Evolutionary conservation across 495 filamentous ascomycete genomes (phyloP), one percentile per base, ranked within the genome.

Genomic region (Annulohypoxylon maeteangense): DNA sequence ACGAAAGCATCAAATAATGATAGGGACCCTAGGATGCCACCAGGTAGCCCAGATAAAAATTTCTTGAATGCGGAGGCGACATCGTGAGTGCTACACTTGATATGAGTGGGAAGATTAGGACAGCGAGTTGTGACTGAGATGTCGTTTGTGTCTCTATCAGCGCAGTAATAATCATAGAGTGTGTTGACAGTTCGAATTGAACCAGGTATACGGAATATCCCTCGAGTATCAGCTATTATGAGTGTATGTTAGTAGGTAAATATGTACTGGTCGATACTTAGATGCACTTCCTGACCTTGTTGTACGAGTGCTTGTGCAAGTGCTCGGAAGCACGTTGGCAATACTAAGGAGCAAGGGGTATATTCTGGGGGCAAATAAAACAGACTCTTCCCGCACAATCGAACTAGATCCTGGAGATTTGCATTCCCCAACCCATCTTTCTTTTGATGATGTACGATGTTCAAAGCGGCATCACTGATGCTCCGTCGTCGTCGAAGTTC

Each of bases 321-420:
- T 11, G 90, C 91, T 36, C 91, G 90, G 60, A 95, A 87, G 71
- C 91, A 93, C 4, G 90, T 90, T 6, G 92, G 92, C 10, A 95
- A 80, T 16, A 86, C 80, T 57, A 93, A 80, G 22, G 87, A 85
- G 3, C 84, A 82, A 7, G 92, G 87, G 14, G 90, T 83, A 72
- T 92, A 89, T 48, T 90, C 88, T 0, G 78, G 71, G 0, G 91
- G 90, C n/a, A 94, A 81, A 32, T 85, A 86, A 36, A 95, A 79
- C 40, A 87, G 81, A 74, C 89, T 90, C 75, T 89, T 87, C 18
- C 92, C 92, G 50, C 92, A 92, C 42, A 95, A 79, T n/a, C 90
- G 86, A 59, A 91, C 86, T 25, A 94, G 79, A 58, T 83, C 86
- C 67, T 90, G 86, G 27, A 95, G 68, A 38, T 86, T 83, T 71